These are phyloP conservation scores for Hanseniaspora clermontiae DNA, from an alignment of 805 yeast genomes.

Conservation along the genomic window DNA sequence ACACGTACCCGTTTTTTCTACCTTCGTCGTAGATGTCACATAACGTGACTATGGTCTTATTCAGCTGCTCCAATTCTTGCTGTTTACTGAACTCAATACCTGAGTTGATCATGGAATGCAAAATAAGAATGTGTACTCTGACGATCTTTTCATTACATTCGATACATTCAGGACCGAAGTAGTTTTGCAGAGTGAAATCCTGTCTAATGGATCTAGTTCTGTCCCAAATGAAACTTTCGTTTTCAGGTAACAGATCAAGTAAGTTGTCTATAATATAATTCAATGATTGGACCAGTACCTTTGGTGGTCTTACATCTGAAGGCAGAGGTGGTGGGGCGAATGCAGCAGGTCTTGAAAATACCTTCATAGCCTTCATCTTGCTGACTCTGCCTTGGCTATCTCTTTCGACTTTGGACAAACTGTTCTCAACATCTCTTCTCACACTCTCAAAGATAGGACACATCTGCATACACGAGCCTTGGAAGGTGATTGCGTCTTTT, in stretches of 20 bases:
- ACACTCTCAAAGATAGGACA: slow-evolving; percentile 90
- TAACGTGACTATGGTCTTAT: slow-evolving; percentile 77
- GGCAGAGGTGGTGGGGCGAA: slow-evolving; percentile 98
- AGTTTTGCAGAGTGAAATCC: slow-evolving; percentile 92
- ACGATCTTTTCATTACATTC: slow-evolving; percentile 88
- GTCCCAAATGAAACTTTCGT: slow-evolving; percentile 92
- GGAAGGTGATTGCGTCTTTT: slow-evolving; percentile 76
- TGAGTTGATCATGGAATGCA: slow-evolving; percentile 75
- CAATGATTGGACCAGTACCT: slow-evolving; percentile 50
- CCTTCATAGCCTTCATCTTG: slow-evolving; percentile 58
- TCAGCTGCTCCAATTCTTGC: slow-evolving; percentile 89
- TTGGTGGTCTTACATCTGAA: slow-evolving; percentile 93
- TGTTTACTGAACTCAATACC: slow-evolving; percentile 73
- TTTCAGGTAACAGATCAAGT: slow-evolving; percentile 57
- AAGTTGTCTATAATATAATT: slow-evolving; percentile 56
- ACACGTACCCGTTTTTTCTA: slow-evolving; percentile 50
- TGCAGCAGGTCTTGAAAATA: slow-evolving; percentile 92
- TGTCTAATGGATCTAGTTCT: slow-evolving; percentile 92
- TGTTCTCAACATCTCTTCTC: slow-evolving; percentile 74
- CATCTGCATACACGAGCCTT: slow-evolving; percentile 86
- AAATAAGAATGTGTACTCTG: slow-evolving; percentile 65
- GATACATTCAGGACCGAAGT: slow-evolving; percentile 82
- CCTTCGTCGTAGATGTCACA: slow-evolving; percentile 78
- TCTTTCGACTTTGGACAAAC: slow-evolving; percentile 65
- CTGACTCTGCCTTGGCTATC: slow-evolving; percentile 48